Evolutionary conservation across 83 land plant species (phyloP).

Genomic region (Diphasiastrum complanatum): DNA sequence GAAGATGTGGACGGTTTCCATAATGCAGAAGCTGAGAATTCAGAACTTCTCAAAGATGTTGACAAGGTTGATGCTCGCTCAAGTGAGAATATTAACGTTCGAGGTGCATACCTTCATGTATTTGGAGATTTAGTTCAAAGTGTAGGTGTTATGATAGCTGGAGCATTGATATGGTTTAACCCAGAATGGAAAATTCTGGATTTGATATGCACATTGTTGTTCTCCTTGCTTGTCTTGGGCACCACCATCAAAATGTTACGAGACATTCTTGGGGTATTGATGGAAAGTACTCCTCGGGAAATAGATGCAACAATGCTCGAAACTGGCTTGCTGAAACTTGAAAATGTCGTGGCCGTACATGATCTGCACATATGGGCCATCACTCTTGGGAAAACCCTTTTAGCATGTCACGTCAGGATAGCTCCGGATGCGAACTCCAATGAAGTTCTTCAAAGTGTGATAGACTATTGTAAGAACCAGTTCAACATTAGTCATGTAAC

Average conservation of each 20-base stretch:
- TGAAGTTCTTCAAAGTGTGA: conserved; percentile 54
- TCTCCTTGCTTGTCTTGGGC: conserved; percentile 66
- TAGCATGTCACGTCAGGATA: conserved; percentile 83
- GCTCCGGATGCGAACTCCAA: conserved; percentile 68
- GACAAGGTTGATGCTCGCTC: not conserved
- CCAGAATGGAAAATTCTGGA: conserved; percentile 81
- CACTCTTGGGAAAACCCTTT: conserved; percentile 72
- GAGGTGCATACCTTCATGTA: conserved; percentile 85
- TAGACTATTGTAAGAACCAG: conserved; percentile 51
- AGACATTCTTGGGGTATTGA: conserved; percentile 67
- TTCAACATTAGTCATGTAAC: conserved; percentile 85
- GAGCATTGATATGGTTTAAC: conserved; percentile 77
- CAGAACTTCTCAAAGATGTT: conserved; percentile 16
- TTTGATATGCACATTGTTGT: conserved; percentile 76
- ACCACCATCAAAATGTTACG: conserved; percentile 80
- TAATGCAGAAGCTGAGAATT: conserved; percentile 18
- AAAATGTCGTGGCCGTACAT: conserved; percentile 74
- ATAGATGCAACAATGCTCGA: conserved; percentile 74
- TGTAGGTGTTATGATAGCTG: conserved; percentile 90
- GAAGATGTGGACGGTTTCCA: too few species aligned
- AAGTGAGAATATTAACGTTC: conserved; percentile 49
- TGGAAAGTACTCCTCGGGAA: conserved; percentile 96
- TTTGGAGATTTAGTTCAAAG: conserved; percentile 92
- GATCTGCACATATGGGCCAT: conserved; percentile 97
- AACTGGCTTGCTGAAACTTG: conserved; percentile 59